These are phyloP conservation scores for Penicillium bialowiezense DNA, from an alignment of 495 filamentous ascomycete genomes.

Conservation along the genomic window DNA sequence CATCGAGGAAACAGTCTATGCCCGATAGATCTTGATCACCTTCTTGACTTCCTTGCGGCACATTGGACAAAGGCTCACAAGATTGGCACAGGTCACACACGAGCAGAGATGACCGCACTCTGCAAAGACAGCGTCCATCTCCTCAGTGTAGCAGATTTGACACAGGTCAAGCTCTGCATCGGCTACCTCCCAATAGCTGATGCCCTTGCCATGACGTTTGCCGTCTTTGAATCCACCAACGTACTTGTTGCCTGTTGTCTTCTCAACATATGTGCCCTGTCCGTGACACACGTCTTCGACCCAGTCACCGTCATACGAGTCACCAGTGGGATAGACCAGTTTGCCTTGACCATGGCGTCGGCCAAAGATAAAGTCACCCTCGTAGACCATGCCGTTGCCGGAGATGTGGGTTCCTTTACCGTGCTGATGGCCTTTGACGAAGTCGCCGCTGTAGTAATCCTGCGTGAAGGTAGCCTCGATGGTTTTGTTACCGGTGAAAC, in stretches of 20 bases:
- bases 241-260: conserved; percentile 60
- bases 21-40: conserved; percentile 58
- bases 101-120: conserved; percentile 67
- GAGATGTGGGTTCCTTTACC: conserved; percentile 53
- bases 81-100: conserved; percentile 59
- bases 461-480: conserved; percentile 45
- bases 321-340: conserved; percentile 60
- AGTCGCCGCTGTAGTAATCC: conserved; percentile 47
- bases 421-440: conserved; percentile 50
- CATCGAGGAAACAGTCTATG: conserved; percentile 16
- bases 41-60: conserved; percentile 58
- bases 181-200: conserved; percentile 59
- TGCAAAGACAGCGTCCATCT: conserved; percentile 60
- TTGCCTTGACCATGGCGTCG: conserved; percentile 53
- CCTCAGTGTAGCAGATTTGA: conserved; percentile 63
- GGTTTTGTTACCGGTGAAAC: conserved; percentile 44
- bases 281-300: conserved; percentile 54
- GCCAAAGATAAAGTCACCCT: conserved; percentile 51
- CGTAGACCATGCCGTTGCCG: conserved; percentile 53
- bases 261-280: conserved; percentile 56
- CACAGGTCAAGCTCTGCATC: conserved; percentile 62
- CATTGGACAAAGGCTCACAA: conserved; percentile 63
- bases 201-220: conserved; percentile 60
- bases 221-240: conserved; percentile 62
- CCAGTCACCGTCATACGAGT: conserved; percentile 63